These are phyloP conservation scores for Sclerotinia glacialis DNA, from an alignment of 2,329 filamentous ascomycete genomes.

Conservation along the genomic window DNA sequence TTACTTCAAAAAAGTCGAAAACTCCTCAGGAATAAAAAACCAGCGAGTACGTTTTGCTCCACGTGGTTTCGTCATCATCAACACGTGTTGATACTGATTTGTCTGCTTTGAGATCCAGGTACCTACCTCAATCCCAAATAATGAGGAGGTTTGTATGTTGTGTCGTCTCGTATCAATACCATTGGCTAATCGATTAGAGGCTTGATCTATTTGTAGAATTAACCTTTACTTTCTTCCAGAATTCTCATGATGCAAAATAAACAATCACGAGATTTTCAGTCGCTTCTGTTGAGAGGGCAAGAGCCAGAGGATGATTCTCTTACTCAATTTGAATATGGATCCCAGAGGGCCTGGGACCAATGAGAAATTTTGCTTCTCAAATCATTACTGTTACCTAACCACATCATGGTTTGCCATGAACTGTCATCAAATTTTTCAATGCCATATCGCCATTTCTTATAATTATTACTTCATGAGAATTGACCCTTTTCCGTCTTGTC, in stretches of 20 bases:
- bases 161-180: conserved; percentile 2
- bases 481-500: not conserved
- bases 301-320: not conserved
- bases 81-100: conserved; percentile 5
- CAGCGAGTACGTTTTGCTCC: not conserved
- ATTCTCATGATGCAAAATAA: not conserved
- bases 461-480: conserved; percentile 19
- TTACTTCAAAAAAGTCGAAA: not conserved
- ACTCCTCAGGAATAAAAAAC: not conserved
- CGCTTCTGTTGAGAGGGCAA: not conserved
- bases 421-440: conserved; percentile 12
- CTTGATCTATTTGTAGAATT: no score
- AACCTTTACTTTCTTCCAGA: not conserved
- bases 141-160: not conserved
- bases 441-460: conserved; percentile 14
- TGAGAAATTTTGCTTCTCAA: conserved; percentile 13
- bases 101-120: not conserved
- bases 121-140: not conserved
- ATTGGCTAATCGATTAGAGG: no score
- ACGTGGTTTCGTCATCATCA: conserved; percentile 8
- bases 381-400: conserved; percentile 15
- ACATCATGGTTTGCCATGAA: conserved; percentile 15
- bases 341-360: not conserved
- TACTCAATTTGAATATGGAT: conserved; percentile 9
- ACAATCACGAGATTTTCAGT: not conserved